Evolutionary conservation across 768 basidiomycete genomes (phyloP).

Genomic region (Lactarius indigo): DNA sequence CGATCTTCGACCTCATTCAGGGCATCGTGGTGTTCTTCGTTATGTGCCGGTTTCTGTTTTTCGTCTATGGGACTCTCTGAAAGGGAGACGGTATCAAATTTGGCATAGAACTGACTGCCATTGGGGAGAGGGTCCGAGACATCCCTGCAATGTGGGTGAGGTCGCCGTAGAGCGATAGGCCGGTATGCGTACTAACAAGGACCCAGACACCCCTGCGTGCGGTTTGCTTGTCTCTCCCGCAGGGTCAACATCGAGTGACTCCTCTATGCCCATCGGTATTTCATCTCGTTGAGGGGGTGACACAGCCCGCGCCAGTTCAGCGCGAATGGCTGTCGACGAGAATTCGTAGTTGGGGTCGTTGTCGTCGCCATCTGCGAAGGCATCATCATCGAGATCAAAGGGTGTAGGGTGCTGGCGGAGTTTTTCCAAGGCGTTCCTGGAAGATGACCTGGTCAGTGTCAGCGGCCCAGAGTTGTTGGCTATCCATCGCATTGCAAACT

Average conservation of each 20-base stretch:
- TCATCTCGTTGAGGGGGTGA: slow-evolving; percentile 36
- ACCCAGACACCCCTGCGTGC: not conserved
- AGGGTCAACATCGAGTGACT: slow-evolving; percentile 55
- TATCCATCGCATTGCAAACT: slow-evolving; percentile 11
- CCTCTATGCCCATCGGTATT: slow-evolving; percentile 29
- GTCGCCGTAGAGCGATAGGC: not conserved
- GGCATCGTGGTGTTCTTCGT: not conserved
- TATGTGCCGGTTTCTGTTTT: not conserved
- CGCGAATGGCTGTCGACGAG: slow-evolving; percentile 56
- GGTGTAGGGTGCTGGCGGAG: not conserved
- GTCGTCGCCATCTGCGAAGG: slow-evolving; percentile 60
- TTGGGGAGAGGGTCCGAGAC: slow-evolving; percentile 31
- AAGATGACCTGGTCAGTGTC: not conserved
- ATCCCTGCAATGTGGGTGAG: slow-evolving; percentile 27
- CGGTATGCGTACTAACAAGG: slow-evolving; percentile 9
- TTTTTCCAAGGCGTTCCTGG: slow-evolving; percentile 4
- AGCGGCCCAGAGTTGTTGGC: slow-evolving; percentile 2
- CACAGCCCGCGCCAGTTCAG: slow-evolving; percentile 54
- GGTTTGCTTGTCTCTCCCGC: not conserved
- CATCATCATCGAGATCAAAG: slow-evolving; percentile 57
- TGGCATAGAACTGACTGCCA: slow-evolving; percentile 21
- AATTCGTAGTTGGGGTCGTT: slow-evolving; percentile 50
- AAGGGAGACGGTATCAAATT: slow-evolving; percentile 19
- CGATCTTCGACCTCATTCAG: not conserved
- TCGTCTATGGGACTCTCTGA: slow-evolving; percentile 5